Evolutionary conservation across 2,329 filamentous ascomycete genomes (phyloP).

Genomic region (Xylaria sp.): DNA sequence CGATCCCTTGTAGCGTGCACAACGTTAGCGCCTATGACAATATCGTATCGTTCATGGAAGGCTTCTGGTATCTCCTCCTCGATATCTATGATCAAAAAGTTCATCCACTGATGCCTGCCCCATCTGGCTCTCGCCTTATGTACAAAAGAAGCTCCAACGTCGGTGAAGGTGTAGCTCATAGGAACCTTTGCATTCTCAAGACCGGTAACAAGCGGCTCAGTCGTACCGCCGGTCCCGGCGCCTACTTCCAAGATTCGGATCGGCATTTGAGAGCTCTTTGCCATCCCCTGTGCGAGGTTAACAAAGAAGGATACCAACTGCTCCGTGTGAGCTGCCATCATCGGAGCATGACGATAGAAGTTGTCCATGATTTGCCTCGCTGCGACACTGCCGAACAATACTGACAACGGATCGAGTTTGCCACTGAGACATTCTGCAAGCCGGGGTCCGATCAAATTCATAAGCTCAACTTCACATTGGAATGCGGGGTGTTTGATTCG

Average conservation of each 20-base stretch:
- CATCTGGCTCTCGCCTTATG: constrained; percentile 11
- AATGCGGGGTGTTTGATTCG: constrained; percentile 11
- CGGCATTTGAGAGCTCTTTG: background rate
- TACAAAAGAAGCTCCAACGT: constrained; percentile 15
- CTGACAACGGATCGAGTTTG: constrained; percentile 18
- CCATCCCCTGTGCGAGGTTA: background rate
- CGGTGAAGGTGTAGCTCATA: constrained; percentile 14
- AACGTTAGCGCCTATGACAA: constrained; percentile 23
- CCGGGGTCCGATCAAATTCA: constrained; percentile 25
- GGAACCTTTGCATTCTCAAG: constrained; percentile 11
- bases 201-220: constrained; percentile 12
- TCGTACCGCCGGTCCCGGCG: constrained; percentile 2
- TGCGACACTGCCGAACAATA: constrained; percentile 14
- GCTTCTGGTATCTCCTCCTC: constrained; percentile 9
- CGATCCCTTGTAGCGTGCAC: constrained; percentile 21
- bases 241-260: constrained; percentile 22
- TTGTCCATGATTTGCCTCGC: constrained; percentile 19
- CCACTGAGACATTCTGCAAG: constrained; percentile 21
- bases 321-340: constrained; percentile 15
- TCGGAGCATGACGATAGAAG: constrained; percentile 11
- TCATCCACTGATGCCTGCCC: constrained; percentile 11
- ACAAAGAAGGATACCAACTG: constrained; percentile 19
- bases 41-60: constrained; percentile 19
- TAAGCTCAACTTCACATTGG: constrained; percentile 14
- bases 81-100: constrained; percentile 16